Evolutionary conservation across 768 basidiomycete genomes (phyloP).

Genomic region (Epithele typhae): DNA sequence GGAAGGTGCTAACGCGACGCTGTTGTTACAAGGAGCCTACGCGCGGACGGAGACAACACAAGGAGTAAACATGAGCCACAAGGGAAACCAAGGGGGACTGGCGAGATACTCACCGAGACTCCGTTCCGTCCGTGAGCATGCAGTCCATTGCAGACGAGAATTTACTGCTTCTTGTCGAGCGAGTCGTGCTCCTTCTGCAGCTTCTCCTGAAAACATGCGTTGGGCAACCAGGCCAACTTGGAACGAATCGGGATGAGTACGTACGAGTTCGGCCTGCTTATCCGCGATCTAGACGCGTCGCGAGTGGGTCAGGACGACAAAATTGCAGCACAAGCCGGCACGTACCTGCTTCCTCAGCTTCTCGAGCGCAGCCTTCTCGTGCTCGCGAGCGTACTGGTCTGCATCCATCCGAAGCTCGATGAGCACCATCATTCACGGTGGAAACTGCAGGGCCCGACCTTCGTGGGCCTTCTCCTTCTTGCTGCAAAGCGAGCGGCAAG

Average conservation of each 20-base stretch:
- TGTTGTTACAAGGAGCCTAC: too few species aligned
- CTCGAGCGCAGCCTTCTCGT: constrained; percentile 52
- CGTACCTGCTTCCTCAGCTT: constrained; percentile 58
- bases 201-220: constrained; percentile 20
- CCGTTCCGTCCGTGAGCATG: too few species aligned
- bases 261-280: constrained; percentile 30
- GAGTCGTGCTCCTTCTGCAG: constrained; percentile 27
- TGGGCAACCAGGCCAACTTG: too few species aligned
- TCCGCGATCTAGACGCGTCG: constrained; percentile 20
- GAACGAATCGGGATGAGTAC: constrained; percentile 5
- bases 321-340: neutral
- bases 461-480: constrained; percentile 75
- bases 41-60: too few species aligned
- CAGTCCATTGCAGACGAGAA: too few species aligned
- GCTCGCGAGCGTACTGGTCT: constrained; percentile 64
- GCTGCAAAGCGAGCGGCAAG: constrained; percentile 35
- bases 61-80: too few species aligned
- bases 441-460: constrained; percentile 27
- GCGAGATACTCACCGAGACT: too few species aligned
- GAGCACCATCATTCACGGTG: too few species aligned
- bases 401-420: too few species aligned
- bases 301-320: too few species aligned
- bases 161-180: constrained; percentile 5
- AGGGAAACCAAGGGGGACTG: too few species aligned
- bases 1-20: too few species aligned